Base-by-base conservation (phyloP, 768 basidiomycete species). In the Termitomyces sp. region DNA sequence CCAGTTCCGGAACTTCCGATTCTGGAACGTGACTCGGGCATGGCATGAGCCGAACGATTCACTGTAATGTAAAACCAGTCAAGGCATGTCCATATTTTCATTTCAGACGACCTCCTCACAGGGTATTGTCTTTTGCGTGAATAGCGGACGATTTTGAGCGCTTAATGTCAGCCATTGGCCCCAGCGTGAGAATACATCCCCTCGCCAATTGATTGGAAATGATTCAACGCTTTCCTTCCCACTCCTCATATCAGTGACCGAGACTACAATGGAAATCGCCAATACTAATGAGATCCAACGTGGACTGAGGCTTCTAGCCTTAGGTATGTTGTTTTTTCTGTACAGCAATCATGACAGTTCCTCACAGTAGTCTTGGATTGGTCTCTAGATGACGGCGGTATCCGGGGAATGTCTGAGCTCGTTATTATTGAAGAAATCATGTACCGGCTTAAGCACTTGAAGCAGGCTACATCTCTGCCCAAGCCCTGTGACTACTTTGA, bases 401-500 rank as follows among this genome's bases (percentile, higher is more conserved):
- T 51, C 15, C 34, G 34, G 36, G 34, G 50, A 32, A 15, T 51
- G 34, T 51, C 50, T 36, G 50, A 51, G 50, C 50, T 51, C 31
- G 6, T 51, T 17, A 51, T 51, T 14, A 32, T 51, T 25, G 5
- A 51, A 34, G 50, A 51, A 51, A 51, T 51, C 32, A 51, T 51
- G 50, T 2, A 36, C 17, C 34, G 50, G 36, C 50, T 51, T 6
- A 51, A 51, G 17, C 10, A 51, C 17, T 36, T n/a, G n/a, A 7
- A 32, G 14, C 4, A 14, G 14, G 31, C 15, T 14, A 6, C 15
- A 11, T 51, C 50, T n/a, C 9, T 51, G 36, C 50, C 50, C 1
- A 51, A 51, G n/a, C 50, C 50, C 31, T 51, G 50, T 20, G 50
- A 51, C 5, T 51, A 51, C 34, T 51, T 51, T 51, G 50, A 51